A percentile compares a stretch with the other conserved stretches of the same genome.
Evolutionary conservation across 495 filamentous ascomycete genomes (phyloP).

Genomic region (Cercophora sp.): DNA sequence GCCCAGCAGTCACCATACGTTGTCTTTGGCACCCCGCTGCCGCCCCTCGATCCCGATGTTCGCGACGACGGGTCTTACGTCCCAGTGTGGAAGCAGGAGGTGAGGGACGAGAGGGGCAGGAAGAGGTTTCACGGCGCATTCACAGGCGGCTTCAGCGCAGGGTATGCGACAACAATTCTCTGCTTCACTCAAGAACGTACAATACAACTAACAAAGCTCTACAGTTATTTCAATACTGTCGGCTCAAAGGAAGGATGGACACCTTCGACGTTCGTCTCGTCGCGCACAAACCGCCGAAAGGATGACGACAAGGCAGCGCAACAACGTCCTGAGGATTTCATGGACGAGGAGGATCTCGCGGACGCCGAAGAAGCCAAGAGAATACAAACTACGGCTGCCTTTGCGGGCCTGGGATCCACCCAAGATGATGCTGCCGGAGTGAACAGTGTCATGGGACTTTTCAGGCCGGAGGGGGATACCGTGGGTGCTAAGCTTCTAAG

Average conservation of each 20-base stretch:
- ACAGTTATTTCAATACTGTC: slow-evolving; percentile 94
- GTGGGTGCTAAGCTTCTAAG: slow-evolving; percentile 85
- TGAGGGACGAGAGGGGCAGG: slow-evolving; percentile 85
- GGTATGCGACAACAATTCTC: slow-evolving; percentile 51
- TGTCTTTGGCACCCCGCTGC: slow-evolving; percentile 81
- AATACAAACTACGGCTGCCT: slow-evolving; percentile 66
- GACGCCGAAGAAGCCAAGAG: slow-evolving; percentile 74
- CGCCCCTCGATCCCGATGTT: slow-evolving; percentile 68
- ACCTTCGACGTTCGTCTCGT: slow-evolving; percentile 86
- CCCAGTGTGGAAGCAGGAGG: slow-evolving; percentile 95
- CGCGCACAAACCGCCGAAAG: slow-evolving; percentile 71
- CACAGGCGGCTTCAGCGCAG: slow-evolving; percentile 93
- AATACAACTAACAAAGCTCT: not conserved
- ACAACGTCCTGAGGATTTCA: slow-evolving; percentile 84
- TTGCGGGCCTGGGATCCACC: slow-evolving; percentile 72
- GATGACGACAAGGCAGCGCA: slow-evolving; percentile 51
- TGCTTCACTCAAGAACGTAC: not conserved
- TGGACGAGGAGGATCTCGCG: slow-evolving; percentile 95
- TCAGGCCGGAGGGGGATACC: slow-evolving; percentile 73
- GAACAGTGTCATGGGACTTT: slow-evolving; percentile 65
- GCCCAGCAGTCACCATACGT: slow-evolving; percentile 73
- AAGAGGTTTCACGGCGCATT: slow-evolving; percentile 95
- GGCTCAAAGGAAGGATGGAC: slow-evolving; percentile 98
- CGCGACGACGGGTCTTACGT: slow-evolving; percentile 94
- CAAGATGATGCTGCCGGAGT: slow-evolving; percentile 52